These are phyloP conservation scores for Ormosia semicastrata DNA, from an alignment of 306 rosid genomes.

Conservation along the genomic window DNA sequence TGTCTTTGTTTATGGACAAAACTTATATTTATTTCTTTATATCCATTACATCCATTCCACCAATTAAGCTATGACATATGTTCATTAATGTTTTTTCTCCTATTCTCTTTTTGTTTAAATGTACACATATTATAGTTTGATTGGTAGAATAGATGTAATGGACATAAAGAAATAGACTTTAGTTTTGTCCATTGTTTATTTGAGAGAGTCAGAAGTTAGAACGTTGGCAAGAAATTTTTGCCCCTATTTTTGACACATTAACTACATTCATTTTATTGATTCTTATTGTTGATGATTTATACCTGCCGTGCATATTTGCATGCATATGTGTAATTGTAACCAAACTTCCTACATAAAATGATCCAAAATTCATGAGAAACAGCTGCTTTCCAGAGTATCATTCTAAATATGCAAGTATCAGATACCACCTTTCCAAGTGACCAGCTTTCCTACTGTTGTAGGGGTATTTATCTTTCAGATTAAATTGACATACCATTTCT, in stretches of 20 bases:
- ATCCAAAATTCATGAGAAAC: not conserved
- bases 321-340: not conserved
- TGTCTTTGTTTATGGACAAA: too few relatives aligned
- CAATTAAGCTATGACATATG: too few relatives aligned
- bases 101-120: too few relatives aligned
- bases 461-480: slow-evolving; percentile 1
- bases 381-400: not conserved
- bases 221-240: not conserved
- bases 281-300: not conserved
- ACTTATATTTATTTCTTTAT: too few relatives aligned
- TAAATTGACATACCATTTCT: not conserved
- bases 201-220: not conserved
- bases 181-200: too few relatives aligned
- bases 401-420: not conserved
- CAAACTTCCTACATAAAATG: not conserved
- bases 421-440: slow-evolving; percentile 3
- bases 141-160: too few relatives aligned
- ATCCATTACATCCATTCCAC: too few relatives aligned
- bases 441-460: slow-evolving; percentile 2
- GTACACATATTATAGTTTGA: too few relatives aligned
- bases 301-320: not conserved
- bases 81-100: too few relatives aligned
- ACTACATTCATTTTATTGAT: not conserved
- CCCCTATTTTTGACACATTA: not conserved
- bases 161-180: too few relatives aligned